Evolutionary conservation across 2,329 filamentous ascomycete species (phyloP).

Genomic region (Curvularia eragrostidis): DNA sequence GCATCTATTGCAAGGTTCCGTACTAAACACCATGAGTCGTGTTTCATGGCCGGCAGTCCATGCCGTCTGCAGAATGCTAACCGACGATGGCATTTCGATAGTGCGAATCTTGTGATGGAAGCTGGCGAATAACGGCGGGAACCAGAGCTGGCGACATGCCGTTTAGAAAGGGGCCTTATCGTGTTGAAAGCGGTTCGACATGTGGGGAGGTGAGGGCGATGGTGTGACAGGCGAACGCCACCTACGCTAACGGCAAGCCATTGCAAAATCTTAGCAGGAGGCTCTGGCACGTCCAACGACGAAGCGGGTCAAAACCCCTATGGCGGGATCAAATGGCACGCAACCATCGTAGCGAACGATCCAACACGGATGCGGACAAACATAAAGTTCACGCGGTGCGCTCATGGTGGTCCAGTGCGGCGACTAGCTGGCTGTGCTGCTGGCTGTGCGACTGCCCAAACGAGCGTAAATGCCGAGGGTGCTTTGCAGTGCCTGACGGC

Average conservation of each 20-base stretch:
- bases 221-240: constrained; percentile 9
- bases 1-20: neutral
- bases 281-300: neutral
- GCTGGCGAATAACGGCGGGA: constrained; percentile 3
- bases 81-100: constrained; percentile 12
- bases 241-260: constrained; percentile 5
- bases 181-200: neutral
- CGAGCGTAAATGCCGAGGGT: constrained; percentile 1
- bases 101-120: constrained; percentile 7
- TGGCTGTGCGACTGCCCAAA: constrained; percentile 7
- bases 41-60: neutral
- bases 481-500: neutral
- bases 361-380: neutral
- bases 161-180: constrained; percentile 9
- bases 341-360: neutral
- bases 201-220: constrained; percentile 11
- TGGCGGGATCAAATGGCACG: neutral
- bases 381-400: neutral
- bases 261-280: neutral
- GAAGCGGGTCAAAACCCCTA: neutral
- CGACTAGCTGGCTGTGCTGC: neutral
- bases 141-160: neutral
- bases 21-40: constrained; percentile 14
- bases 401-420: neutral
- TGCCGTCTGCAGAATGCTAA: constrained; percentile 8